phyloP scores from a whole-genome alignment of 73 alveolate genomes.

The Paraurostyla sp. region DNA sequence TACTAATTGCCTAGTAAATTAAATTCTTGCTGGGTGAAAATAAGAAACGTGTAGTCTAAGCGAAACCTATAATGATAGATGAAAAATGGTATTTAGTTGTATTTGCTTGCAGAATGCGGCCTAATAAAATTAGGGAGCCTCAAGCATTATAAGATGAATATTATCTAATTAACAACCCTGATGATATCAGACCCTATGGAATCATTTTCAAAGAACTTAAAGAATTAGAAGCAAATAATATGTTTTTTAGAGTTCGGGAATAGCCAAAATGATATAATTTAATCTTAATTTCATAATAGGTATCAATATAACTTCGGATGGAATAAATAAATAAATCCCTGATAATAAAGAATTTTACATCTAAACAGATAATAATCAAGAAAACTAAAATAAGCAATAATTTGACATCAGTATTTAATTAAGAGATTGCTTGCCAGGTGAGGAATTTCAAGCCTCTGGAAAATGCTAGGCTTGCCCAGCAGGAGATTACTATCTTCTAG shows the following conservation, averaged over 20 bases:
- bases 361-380: neutral
- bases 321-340: neutral
- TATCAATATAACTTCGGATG: neutral
- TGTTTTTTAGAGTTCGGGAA: neutral
- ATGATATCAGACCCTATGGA: too few relatives aligned
- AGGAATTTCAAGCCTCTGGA: neutral
- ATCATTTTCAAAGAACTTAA: too few relatives aligned
- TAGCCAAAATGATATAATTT: neutral
- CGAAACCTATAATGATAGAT: too few relatives aligned
- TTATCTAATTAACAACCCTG: too few relatives aligned
- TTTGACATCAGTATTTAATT: neutral
- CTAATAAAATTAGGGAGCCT: too few relatives aligned
- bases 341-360: neutral
- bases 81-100: too few relatives aligned
- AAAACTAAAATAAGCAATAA: neutral
- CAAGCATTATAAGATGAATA: too few relatives aligned
- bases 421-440: conserved; percentile 19
- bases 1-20: too few relatives aligned
- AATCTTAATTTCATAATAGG: neutral
- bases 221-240: too few relatives aligned
- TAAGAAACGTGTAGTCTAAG: too few relatives aligned
- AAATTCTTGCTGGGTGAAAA: too few relatives aligned
- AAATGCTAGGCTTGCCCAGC: neutral
- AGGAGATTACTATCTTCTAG: neutral
- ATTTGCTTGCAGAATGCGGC: too few relatives aligned